Evolutionary conservation across 2,329 filamentous ascomycete species (phyloP), one percentile per base, ranked within the genome.

Genomic region (Neofusicoccum kwambonambiense): DNA sequence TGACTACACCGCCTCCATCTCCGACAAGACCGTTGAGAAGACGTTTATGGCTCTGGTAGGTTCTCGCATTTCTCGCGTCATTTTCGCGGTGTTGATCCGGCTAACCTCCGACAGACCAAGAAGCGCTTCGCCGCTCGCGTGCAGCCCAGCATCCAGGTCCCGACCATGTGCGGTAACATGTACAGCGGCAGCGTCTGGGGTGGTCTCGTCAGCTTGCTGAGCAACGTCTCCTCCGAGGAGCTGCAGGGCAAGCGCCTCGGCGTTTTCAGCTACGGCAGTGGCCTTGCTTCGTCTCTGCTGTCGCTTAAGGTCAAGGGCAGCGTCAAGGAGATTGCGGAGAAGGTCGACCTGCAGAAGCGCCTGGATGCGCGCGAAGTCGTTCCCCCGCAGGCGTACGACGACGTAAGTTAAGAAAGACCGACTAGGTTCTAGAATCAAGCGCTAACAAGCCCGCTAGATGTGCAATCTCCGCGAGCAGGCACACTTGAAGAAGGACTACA

Each of bases 131-230:
- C 76, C 52, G 66, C 76, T 60, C 81, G 81, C 66, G 82, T 84
- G 45, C 79, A 83, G 75, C 82, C 82, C 31, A 74, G 78, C 65
- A 81, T 83, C 68, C 72, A 82, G 68, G 79, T 83, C 27, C 82
- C 82, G 8, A 84, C 82, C 68, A 78, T 80, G 77, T 84, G 82
- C 76, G 82, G 82, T 64, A 84, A 84, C 80, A 84, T 84, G 82
- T 84, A 84, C 79, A 82, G 79, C 68, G 82, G 79, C 35, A 82
- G 80, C 66, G 81, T 84, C 62, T 84, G 83, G 75, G 78, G 76
- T 65, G 82, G 80, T 68, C 76, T 84, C 65, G 77, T 77, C 71
- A 81, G 80, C 58, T 71, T 84, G 65, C 68, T 84, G 65, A 70
- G 76, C 73, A 83, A 83, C 70, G 71, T 83, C 47, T 72, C 74